Conservation (phyloP, 306 rosid species). For the Delonix regia region DNA sequence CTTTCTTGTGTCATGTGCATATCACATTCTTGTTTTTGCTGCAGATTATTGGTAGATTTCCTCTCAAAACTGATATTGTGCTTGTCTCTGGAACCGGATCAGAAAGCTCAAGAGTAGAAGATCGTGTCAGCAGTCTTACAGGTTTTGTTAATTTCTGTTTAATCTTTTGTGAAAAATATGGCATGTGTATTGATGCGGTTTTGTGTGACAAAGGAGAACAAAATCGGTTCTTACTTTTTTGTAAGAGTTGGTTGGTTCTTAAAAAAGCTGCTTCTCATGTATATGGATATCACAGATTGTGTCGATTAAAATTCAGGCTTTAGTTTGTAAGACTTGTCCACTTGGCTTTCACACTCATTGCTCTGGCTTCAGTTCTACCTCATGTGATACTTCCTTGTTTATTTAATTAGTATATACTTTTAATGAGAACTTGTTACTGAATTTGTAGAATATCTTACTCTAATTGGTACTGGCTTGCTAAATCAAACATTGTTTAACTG, state of each 20-base stretch:
- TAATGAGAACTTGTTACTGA: conserved; percentile 26
- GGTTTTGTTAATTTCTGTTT: conserved; percentile 50
- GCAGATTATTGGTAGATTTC: conserved; percentile 81
- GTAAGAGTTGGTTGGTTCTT: conserved; percentile 33
- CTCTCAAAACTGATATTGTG: conserved; percentile 74
- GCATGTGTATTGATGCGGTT: conserved; percentile 29
- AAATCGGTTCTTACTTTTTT: conserved; percentile 15
- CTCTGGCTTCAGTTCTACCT: conserved; percentile 31
- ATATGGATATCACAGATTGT: conserved; percentile 24
- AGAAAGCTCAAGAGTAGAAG: conserved; percentile 57
- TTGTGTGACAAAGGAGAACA: conserved; percentile 5
- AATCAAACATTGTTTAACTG: background rate
- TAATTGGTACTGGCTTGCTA: conserved; percentile 24
- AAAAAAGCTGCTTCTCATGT: conserved; percentile 30
- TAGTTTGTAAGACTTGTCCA: conserved; percentile 32
- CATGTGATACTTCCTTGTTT: conserved; percentile 24
- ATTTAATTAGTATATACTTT: conserved; percentile 14
- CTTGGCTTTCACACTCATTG: conserved; percentile 28
- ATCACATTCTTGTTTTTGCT: conserved; percentile 27
- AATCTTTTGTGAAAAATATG: conserved; percentile 18
- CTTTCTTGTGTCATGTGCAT: conserved; percentile 26
- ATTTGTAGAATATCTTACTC: conserved; percentile 22
- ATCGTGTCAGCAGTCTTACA: conserved; percentile 77
- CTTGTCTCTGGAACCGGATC: conserved; percentile 72
- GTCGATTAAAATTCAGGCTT: conserved; percentile 26